These are phyloP conservation scores for Skeletonema grethae DNA, from an alignment of 108 stramenopile species.

Conservation along the genomic window DNA sequence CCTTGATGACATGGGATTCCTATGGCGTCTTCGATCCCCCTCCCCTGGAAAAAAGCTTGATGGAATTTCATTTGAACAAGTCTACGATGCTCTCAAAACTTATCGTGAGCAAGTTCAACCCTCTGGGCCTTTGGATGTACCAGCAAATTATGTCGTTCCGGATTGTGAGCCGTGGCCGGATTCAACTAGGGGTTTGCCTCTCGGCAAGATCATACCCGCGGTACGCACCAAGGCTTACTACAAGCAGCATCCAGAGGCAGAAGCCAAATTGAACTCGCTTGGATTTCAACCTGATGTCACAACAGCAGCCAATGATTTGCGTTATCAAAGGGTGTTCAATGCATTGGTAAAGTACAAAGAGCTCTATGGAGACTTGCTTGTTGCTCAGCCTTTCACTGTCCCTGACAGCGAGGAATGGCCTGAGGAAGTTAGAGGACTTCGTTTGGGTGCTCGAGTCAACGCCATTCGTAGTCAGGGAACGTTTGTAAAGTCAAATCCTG, in stretches of 20 bases:
- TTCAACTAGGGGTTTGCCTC: constrained; percentile 69
- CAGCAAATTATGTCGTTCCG: constrained; percentile 73
- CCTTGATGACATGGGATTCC: constrained; percentile 84
- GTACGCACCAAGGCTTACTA: constrained; percentile 66
- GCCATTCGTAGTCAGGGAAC: constrained; percentile 90
- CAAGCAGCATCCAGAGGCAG: constrained; percentile 67
- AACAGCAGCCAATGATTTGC: constrained; percentile 69
- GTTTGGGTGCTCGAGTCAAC: constrained; percentile 86
- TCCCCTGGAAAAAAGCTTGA: constrained; percentile 49
- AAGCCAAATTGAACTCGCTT: constrained; percentile 55
- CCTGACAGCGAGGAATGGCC: constrained; percentile 75
- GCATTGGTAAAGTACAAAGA: constrained; percentile 84
- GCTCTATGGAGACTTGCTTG: constrained; percentile 82
- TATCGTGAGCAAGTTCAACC: constrained; percentile 72
- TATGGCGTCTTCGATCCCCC: constrained; percentile 79
- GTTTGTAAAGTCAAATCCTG: constrained; percentile 77
- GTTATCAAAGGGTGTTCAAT: constrained; percentile 75
- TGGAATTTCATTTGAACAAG: constrained; percentile 68
- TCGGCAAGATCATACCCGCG: constrained; percentile 65
- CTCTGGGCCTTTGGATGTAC: constrained; percentile 54
- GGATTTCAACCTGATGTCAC: constrained; percentile 57
- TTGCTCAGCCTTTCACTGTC: constrained; percentile 86
- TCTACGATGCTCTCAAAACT: constrained; percentile 73
- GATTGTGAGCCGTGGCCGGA: constrained; percentile 79
- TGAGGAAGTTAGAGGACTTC: constrained; percentile 77